Evolutionary conservation across 176 grass and related monocot genomes (phyloP).

Genomic region (Areca catechu): DNA sequence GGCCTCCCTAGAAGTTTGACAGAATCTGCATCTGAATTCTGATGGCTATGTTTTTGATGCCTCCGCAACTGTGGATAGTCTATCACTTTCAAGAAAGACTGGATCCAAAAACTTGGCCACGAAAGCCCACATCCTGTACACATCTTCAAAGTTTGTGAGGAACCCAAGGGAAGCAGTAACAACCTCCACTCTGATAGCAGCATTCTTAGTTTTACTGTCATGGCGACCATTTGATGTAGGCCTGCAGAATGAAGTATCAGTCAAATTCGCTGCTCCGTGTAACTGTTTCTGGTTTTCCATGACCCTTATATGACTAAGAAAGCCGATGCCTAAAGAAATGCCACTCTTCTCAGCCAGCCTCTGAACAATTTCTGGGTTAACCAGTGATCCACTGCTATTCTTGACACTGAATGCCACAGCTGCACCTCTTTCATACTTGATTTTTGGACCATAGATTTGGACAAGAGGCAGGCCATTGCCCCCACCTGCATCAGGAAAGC

Average conservation of each 20-base stretch:
- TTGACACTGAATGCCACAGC: conserved; percentile 96
- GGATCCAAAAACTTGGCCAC: conserved; percentile 86
- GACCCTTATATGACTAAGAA: conserved; percentile 79
- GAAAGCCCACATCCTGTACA: conserved; percentile 90
- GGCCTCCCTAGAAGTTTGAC: neutral
- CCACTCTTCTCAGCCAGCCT: conserved; percentile 91
- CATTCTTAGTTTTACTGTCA: conserved; percentile 49
- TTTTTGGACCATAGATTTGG: conserved; percentile 93
- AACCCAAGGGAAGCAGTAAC: conserved; percentile 93
- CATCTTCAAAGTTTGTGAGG: conserved; percentile 96
- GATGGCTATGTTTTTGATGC: conserved; percentile 41
- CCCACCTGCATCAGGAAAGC: conserved; percentile 62
- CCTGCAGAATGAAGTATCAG: conserved; percentile 39
- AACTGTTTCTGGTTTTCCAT: conserved; percentile 48
- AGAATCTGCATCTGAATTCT: neutral
- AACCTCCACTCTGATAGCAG: conserved; percentile 55
- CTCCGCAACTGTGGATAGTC: conserved; percentile 74
- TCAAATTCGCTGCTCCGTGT: conserved; percentile 40
- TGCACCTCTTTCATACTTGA: conserved; percentile 96
- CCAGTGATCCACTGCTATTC: conserved; percentile 47
- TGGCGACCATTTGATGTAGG: conserved; percentile 39
- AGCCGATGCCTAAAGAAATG: conserved; percentile 68
- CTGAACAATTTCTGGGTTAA: conserved; percentile 78
- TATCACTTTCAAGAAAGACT: conserved; percentile 62
- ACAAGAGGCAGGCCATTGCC: conserved; percentile 55